Evolutionary conservation across 164 flowering plant genomes (phyloP).

Genomic region (Magnolia changhungtana): DNA sequence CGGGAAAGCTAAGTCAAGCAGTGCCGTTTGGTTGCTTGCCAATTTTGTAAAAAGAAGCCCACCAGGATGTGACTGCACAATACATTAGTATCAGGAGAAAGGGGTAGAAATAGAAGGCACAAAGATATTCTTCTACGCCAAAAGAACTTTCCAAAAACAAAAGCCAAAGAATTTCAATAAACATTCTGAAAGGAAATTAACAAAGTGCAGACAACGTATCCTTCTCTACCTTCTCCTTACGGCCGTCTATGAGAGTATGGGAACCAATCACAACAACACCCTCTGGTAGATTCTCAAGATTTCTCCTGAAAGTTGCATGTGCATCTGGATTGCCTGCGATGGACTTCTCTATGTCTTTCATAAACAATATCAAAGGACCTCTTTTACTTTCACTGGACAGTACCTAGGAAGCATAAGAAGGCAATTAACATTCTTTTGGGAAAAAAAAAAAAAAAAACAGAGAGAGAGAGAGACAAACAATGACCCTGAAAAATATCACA

Average conservation of each 20-base stretch:
- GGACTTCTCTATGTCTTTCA: constrained; percentile 84
- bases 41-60: constrained; percentile 83
- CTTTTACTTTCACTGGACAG: constrained; percentile 55
- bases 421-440: neutral
- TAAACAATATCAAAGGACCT: constrained; percentile 55
- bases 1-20: constrained; percentile 80
- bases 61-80: constrained; percentile 72
- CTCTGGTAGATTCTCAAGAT: constrained; percentile 65
- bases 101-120: neutral
- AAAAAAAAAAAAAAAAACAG: no score
- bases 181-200: neutral
- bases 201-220: neutral
- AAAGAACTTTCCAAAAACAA: neutral
- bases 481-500: neutral
- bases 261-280: constrained; percentile 79
- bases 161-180: neutral
- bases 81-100: neutral
- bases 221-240: constrained; percentile 74
- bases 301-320: constrained; percentile 43
- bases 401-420: constrained; percentile 39
- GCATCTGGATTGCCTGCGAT: constrained; percentile 53
- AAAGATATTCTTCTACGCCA: neutral
- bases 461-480: neutral
- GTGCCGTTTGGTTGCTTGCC: constrained; percentile 77
- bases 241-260: constrained; percentile 67